phyloP scores from a whole-genome alignment of 2,329 filamentous ascomycete species.

The Ceratocystis cacaofunesta region DNA sequence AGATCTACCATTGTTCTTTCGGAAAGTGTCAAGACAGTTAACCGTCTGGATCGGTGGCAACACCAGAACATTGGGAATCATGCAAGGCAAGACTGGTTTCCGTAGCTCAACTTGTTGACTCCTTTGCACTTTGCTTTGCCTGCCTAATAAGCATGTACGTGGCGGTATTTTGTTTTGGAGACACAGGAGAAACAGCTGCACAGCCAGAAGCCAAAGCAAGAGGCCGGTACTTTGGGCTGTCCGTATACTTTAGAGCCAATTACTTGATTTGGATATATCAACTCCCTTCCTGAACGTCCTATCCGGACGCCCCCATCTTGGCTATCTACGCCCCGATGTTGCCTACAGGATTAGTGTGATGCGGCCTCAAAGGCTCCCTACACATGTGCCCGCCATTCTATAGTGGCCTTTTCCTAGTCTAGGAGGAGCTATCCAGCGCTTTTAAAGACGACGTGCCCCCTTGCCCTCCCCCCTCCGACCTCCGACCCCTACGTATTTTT shows the following conservation, averaged over 20 bases:
- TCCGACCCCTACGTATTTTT: too few species aligned
- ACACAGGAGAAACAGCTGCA: background rate
- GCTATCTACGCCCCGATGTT: background rate
- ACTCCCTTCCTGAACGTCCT: background rate
- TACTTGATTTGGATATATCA: background rate
- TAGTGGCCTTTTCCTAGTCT: background rate
- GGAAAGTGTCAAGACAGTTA: background rate
- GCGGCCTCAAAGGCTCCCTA: background rate
- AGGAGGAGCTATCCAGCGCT: background rate
- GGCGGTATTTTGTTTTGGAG: too few species aligned
- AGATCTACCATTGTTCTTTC: too few species aligned
- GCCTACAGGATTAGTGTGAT: background rate
- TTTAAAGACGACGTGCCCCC: background rate
- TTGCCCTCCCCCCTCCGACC: too few species aligned
- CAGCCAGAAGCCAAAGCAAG: background rate
- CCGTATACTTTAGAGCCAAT: background rate
- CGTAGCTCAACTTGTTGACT: too few species aligned
- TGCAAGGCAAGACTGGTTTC: background rate
- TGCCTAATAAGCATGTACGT: background rate
- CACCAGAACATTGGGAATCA: background rate
- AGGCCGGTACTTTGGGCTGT: background rate
- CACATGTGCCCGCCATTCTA: background rate
- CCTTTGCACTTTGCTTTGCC: background rate
- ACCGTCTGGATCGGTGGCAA: background rate
- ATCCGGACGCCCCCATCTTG: conserved; percentile 1